Percentiles rank a stretch among this genome's conserved stretches.
These are phyloP conservation scores for Jimgerdemannia lactiflua DNA, from an alignment of 192 early-diverging fungal species.

Conservation along the genomic window DNA sequence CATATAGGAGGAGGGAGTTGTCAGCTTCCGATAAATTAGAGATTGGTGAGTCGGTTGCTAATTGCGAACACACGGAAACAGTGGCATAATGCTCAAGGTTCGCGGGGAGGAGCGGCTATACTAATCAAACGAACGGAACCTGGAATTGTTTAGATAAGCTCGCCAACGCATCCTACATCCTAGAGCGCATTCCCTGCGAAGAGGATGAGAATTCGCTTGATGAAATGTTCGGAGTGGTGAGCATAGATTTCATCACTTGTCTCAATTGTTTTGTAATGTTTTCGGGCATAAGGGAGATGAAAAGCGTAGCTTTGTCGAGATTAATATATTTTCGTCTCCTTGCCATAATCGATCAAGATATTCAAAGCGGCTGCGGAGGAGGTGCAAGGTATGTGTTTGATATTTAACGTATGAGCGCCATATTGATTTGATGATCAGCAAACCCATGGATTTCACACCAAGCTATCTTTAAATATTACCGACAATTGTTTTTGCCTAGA, in stretches of 20 bases:
- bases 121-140: background rate
- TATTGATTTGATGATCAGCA: background rate
- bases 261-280: background rate
- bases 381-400: background rate
- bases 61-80: background rate
- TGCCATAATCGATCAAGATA: background rate
- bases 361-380: background rate
- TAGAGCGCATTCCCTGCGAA: background rate
- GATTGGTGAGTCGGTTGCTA: background rate
- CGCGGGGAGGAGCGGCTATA: background rate
- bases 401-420: background rate
- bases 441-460: background rate
- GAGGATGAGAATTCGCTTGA: background rate
- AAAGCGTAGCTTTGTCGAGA: background rate
- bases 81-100: background rate
- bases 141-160: background rate
- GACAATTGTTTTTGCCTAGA: background rate
- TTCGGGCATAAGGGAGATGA: background rate
- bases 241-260: background rate
- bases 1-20: background rate
- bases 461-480: background rate
- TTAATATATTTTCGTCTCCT: background rate
- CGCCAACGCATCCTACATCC: background rate
- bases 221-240: background rate
- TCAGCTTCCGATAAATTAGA: background rate